These are phyloP conservation scores for Dacryopinax primogenitus DNA, from an alignment of 768 basidiomycete species.

Conservation along the genomic window DNA sequence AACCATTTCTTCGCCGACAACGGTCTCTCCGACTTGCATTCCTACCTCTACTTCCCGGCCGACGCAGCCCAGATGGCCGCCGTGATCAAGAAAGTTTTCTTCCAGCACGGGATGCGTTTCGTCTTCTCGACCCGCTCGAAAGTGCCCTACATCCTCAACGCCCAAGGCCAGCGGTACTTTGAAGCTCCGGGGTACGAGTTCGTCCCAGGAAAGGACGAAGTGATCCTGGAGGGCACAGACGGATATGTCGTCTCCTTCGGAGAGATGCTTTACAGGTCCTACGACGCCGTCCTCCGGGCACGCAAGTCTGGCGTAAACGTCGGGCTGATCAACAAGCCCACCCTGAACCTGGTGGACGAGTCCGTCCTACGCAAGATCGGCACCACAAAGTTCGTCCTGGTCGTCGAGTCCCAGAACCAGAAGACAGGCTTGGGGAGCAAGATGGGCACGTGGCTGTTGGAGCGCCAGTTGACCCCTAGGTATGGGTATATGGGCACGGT, in stretches of 20 bases:
- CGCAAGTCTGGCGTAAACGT: slow-evolving; percentile 63
- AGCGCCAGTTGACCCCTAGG: slow-evolving; percentile 64
- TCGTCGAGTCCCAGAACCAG: slow-evolving; percentile 76
- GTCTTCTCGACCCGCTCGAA: slow-evolving; percentile 83
- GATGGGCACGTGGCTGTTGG: slow-evolving; percentile 75
- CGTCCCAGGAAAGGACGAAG: slow-evolving; percentile 72
- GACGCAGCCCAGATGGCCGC: slow-evolving; percentile 71
- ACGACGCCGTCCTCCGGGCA: slow-evolving; percentile 66
- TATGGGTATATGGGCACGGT: slow-evolving; percentile 70
- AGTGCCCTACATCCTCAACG: slow-evolving; percentile 72
- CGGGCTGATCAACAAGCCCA: slow-evolving; percentile 76
- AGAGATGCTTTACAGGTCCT: slow-evolving; percentile 74
- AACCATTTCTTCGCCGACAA: slow-evolving; percentile 82
- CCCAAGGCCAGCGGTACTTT: slow-evolving; percentile 51
- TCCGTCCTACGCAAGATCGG: slow-evolving; percentile 62
- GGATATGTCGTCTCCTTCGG: slow-evolving; percentile 80
- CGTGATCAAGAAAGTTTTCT: slow-evolving; percentile 64
- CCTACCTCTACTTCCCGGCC: slow-evolving; percentile 79
- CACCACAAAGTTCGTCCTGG: slow-evolving; percentile 59
- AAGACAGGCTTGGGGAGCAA: slow-evolving; percentile 85
- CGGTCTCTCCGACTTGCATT: slow-evolving; percentile 65
- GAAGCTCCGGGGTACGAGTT: slow-evolving; percentile 62
- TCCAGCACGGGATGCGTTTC: slow-evolving; percentile 69
- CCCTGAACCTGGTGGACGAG: slow-evolving; percentile 74
- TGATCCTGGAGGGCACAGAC: slow-evolving; percentile 58